phyloP scores from a whole-genome alignment of 352 stramenopile genomes.

The Phytophthora idaei region DNA sequence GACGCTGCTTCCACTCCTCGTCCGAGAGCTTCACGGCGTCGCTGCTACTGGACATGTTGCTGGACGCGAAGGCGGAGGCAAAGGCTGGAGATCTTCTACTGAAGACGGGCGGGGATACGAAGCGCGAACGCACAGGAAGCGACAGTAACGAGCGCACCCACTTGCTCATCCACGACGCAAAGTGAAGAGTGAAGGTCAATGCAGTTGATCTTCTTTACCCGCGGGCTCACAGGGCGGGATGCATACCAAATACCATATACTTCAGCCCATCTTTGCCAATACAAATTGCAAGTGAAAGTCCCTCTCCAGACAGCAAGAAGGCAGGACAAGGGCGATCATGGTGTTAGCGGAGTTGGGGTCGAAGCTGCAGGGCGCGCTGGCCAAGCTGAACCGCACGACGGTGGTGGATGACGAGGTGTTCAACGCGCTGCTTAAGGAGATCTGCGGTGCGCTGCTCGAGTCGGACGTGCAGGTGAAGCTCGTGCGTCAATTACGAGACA shows the following conservation, averaged over 20 bases:
- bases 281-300: conserved; percentile 14
- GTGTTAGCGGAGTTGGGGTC: conserved; percentile 89
- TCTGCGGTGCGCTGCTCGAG: conserved; percentile 89
- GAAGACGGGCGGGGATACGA: conserved; percentile 1
- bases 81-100: conserved; percentile 8
- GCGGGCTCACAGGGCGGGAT: neutral
- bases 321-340: conserved; percentile 49
- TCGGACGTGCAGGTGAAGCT: conserved; percentile 91
- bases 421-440: conserved; percentile 91
- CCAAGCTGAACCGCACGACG: conserved; percentile 87
- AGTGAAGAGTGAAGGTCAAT: conserved; percentile 20
- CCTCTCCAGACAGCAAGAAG: conserved; percentile 1
- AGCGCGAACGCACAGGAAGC: conserved; percentile 16
- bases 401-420: conserved; percentile 92
- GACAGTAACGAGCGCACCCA: conserved; percentile 32
- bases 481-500: conserved; percentile 89
- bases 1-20: conserved; percentile 81
- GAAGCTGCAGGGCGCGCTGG: conserved; percentile 87
- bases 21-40: conserved; percentile 58
- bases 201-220: neutral
- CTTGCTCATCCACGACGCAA: conserved; percentile 33
- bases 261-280: neutral
- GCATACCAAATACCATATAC: neutral
- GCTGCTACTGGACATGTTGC: conserved; percentile 54
- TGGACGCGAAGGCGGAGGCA: conserved; percentile 11